Conservation (phyloP, 2,329 filamentous ascomycete genomes). For the Neoscytalidium dimidiatum region DNA sequence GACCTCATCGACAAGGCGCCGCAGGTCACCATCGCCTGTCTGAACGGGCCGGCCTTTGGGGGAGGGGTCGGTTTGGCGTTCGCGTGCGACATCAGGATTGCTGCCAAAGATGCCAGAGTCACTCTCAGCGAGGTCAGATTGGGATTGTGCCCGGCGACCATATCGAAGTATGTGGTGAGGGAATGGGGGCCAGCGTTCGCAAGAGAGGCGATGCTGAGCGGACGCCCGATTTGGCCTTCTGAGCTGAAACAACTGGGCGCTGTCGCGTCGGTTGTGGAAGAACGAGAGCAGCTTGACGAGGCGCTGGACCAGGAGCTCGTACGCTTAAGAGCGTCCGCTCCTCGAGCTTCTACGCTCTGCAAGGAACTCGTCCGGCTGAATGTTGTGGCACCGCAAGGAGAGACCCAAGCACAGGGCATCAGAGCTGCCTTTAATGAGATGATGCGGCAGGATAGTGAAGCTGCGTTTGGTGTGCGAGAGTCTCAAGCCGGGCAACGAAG, state of each 20-base stretch:
- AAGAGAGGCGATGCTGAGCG: conserved; percentile 42
- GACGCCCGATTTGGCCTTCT: conserved; percentile 28
- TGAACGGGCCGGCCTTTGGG: conserved; percentile 48
- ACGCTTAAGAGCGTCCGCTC: conserved; percentile 21
- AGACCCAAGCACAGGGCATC: conserved; percentile 11
- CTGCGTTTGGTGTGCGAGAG: conserved; percentile 14
- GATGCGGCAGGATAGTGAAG: conserved; percentile 19
- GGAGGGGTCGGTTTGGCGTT: conserved; percentile 49
- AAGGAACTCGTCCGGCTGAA: background rate
- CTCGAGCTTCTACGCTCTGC: background rate
- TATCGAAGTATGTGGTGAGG: conserved; percentile 43
- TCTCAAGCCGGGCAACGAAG: conserved; percentile 19
- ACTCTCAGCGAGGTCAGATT: conserved; percentile 46
- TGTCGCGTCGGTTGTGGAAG: conserved; percentile 28
- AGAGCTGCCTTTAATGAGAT: conserved; percentile 19
- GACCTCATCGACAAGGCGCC: conserved; percentile 41
- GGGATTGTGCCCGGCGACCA: conserved; percentile 41
- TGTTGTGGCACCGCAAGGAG: background rate
- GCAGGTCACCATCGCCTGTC: conserved; percentile 44
- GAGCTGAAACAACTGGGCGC: conserved; percentile 31
- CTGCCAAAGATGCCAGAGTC: conserved; percentile 23
- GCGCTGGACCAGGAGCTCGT: conserved; percentile 30
- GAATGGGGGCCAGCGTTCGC: conserved; percentile 42
- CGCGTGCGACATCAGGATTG: conserved; percentile 44
- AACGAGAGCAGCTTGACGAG: conserved; percentile 12